phyloP scores from a whole-genome alignment of 768 basidiomycete genomes.

The Serendipita indica region DNA sequence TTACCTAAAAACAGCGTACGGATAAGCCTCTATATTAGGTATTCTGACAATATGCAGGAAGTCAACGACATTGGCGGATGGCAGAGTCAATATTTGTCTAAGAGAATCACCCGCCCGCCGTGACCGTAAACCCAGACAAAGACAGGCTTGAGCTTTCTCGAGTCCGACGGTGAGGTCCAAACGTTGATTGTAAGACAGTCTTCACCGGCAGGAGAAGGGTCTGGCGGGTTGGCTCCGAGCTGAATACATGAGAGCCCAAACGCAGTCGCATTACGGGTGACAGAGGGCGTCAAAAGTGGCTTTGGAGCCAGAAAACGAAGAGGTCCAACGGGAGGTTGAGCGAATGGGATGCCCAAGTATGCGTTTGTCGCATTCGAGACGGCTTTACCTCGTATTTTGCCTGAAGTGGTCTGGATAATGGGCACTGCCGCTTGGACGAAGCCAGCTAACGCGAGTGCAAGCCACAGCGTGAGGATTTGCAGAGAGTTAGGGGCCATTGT shows the following conservation, averaged over 20 bases:
- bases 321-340: constrained; percentile 37
- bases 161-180: neutral
- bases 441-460: too few species aligned
- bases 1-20: too few species aligned
- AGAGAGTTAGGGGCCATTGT: too few species aligned
- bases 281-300: constrained; percentile 23
- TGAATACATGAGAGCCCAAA: constrained; percentile 48
- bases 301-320: constrained; percentile 46
- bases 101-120: too few species aligned
- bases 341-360: constrained; percentile 51
- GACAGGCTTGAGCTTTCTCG: too few species aligned
- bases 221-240: constrained; percentile 11
- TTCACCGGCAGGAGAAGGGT: neutral
- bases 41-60: too few species aligned
- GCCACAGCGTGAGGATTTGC: too few species aligned
- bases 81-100: too few species aligned
- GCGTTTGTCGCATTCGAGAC: constrained; percentile 19
- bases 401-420: neutral
- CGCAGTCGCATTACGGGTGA: constrained; percentile 26
- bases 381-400: neutral
- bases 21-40: too few species aligned
- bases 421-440: too few species aligned
- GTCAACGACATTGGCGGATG: too few species aligned
- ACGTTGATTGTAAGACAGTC: neutral
- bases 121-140: too few species aligned